These are phyloP conservation scores for Septoria linicola DNA, from an alignment of 2,329 filamentous ascomycete genomes.

Conservation along the genomic window DNA sequence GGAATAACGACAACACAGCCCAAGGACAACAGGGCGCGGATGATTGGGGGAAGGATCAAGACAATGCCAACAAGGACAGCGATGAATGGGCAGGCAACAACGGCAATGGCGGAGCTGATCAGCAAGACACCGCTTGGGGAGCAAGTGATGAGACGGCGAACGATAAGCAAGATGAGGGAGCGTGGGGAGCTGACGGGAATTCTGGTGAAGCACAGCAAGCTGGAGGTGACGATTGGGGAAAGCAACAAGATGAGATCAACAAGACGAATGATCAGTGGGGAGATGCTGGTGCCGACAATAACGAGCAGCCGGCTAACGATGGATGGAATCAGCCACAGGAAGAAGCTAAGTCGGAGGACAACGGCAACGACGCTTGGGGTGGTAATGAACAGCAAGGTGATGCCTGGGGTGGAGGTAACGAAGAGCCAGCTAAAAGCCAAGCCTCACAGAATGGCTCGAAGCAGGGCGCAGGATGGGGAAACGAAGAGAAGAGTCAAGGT, in stretches of 20 bases:
- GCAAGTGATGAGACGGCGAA: neutral
- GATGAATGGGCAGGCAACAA: neutral
- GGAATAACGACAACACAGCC: neutral
- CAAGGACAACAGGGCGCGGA: neutral
- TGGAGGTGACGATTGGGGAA: conserved; percentile 1
- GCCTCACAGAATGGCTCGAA: neutral
- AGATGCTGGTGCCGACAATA: neutral
- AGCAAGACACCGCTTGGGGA: conserved; percentile 1
- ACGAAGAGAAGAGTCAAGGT: neutral
- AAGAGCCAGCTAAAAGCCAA: neutral
- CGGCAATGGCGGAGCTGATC: neutral
- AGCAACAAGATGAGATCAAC: neutral
- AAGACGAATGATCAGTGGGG: neutral
- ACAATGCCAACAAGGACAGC: conserved; percentile 1
- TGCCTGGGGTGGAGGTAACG: neutral
- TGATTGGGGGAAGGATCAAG: conserved; percentile 2
- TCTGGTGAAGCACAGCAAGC: neutral
- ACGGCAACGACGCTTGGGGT: neutral
- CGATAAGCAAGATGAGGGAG: neutral
- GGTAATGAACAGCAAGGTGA: neutral
- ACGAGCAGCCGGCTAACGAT: neutral
- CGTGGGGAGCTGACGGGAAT: neutral
- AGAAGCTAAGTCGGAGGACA: neutral
- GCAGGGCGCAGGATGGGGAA: conserved; percentile 19
- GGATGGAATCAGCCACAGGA: too few relatives aligned